Evolutionary conservation across 2,329 filamentous ascomycete species (phyloP).

Genomic region (Sporothrix brasiliensis): DNA sequence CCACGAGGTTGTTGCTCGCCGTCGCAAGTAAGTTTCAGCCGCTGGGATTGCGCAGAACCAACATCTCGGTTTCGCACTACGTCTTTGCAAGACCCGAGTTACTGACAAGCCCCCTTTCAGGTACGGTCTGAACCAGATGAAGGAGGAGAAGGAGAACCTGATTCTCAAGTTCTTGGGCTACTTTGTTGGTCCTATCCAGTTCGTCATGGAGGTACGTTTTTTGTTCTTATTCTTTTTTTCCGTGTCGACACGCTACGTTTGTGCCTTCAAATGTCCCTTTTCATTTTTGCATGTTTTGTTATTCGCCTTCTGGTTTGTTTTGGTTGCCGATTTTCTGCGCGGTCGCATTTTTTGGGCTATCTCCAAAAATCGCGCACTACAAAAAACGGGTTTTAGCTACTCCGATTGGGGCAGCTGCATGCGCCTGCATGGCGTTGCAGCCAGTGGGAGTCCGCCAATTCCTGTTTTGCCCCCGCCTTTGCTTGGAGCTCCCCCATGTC

Average conservation of each 20-base stretch:
- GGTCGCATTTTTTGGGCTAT: constrained; percentile 22
- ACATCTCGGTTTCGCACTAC: too few relatives aligned
- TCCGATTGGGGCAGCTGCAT: constrained; percentile 30
- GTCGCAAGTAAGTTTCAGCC: constrained; percentile 59
- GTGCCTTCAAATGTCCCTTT: not conserved
- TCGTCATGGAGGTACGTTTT: constrained; percentile 81
- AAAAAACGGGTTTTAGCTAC: constrained; percentile 11
- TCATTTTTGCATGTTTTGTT: not conserved
- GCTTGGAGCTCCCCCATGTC: constrained; percentile 19
- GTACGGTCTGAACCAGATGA: constrained; percentile 79
- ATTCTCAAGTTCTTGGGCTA: constrained; percentile 80
- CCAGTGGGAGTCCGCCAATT: constrained; percentile 27
- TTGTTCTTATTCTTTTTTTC: not conserved
- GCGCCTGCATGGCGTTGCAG: not conserved
- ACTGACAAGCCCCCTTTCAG: constrained; percentile 21
- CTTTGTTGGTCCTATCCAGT: constrained; percentile 88
- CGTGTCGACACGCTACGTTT: not conserved
- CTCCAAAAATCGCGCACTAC: constrained; percentile 32
- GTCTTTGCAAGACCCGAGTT: not conserved
- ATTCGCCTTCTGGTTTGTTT: not conserved
- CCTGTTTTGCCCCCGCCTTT: constrained; percentile 22
- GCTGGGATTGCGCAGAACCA: too few relatives aligned
- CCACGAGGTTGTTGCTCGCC: constrained; percentile 63
- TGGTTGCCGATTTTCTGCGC: constrained; percentile 11
- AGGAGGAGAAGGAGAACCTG: constrained; percentile 85